phyloP scores from a whole-genome alignment of 495 filamentous ascomycete species.

The Neurospora sublineolata region DNA sequence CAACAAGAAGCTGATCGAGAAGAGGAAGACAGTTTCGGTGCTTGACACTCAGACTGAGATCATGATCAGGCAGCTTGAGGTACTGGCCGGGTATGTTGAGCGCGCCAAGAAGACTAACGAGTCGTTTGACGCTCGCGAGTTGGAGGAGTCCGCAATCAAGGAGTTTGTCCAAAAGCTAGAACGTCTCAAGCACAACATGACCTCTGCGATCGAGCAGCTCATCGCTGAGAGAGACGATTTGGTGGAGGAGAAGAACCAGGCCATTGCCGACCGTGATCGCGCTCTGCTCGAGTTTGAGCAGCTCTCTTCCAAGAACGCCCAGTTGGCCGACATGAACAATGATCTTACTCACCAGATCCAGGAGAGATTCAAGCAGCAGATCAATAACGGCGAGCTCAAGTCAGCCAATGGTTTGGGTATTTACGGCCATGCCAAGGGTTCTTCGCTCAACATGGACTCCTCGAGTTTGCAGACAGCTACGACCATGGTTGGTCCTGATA shows the following conservation, averaged over 20 bases:
- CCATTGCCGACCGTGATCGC: slow-evolving; percentile 76
- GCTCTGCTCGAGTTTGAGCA: slow-evolving; percentile 92
- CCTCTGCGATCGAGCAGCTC: slow-evolving; percentile 69
- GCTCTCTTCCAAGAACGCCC: slow-evolving; percentile 82
- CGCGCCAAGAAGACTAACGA: slow-evolving; percentile 61
- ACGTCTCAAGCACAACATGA: slow-evolving; percentile 67
- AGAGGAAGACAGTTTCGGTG: slow-evolving; percentile 91
- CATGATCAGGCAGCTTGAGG: slow-evolving; percentile 81
- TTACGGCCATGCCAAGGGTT: slow-evolving; percentile 63
- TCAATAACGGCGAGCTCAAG: slow-evolving; percentile 42
- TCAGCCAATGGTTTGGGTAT: slow-evolving; percentile 75
- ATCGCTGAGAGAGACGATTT: slow-evolving; percentile 72
- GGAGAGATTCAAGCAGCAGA: slow-evolving; percentile 74
- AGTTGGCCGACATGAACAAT: slow-evolving; percentile 88
- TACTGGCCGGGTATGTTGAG: slow-evolving; percentile 56
- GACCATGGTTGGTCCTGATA: slow-evolving; percentile 52
- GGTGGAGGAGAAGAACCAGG: slow-evolving; percentile 66
- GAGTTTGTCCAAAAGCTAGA: slow-evolving; percentile 84
- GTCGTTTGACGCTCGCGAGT: slow-evolving; percentile 58
- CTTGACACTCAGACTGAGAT: slow-evolving; percentile 92
- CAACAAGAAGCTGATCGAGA: slow-evolving; percentile 79
- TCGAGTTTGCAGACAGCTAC: slow-evolving; percentile 18
- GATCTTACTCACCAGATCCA: slow-evolving; percentile 90
- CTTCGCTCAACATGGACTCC: slow-evolving; percentile 45
- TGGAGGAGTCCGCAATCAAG: slow-evolving; percentile 75